Conservation (phyloP, 805 yeast genomes). For the Candida yuanshanica region DNA sequence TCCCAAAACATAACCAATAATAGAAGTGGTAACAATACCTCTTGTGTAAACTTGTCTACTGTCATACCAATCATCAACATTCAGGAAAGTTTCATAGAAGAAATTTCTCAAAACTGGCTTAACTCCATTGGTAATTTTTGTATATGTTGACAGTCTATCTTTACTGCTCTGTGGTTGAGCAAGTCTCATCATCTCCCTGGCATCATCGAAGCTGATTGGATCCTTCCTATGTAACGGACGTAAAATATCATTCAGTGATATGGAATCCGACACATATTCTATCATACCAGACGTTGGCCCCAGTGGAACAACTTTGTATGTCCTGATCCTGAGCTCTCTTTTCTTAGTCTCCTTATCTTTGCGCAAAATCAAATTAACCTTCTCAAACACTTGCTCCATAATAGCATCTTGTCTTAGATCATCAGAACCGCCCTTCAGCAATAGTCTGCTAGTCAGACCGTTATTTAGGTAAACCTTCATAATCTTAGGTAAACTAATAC, state of each 20-base stretch:
- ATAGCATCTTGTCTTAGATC: slow-evolving; percentile 94
- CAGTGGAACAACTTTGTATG: slow-evolving; percentile 85
- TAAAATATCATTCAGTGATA: slow-evolving; percentile 64
- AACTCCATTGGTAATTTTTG: slow-evolving; percentile 42
- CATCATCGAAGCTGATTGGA: slow-evolving; percentile 43
- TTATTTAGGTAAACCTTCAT: slow-evolving; percentile 46
- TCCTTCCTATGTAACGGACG: slow-evolving; percentile 57
- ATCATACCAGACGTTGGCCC: slow-evolving; percentile 86
- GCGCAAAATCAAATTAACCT: slow-evolving; percentile 64
- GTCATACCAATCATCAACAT: slow-evolving; percentile 70
- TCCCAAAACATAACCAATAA: slow-evolving; percentile 84
- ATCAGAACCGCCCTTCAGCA: slow-evolving; percentile 83
- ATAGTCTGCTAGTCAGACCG: slow-evolving; percentile 53
- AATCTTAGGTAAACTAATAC: slow-evolving; percentile 85
- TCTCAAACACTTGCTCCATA: slow-evolving; percentile 94
- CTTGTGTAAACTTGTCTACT: slow-evolving; percentile 60
- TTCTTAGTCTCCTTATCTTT: slow-evolving; percentile 50
- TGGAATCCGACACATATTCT: slow-evolving; percentile 80
- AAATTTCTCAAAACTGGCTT: slow-evolving; percentile 66
- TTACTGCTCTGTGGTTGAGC: slow-evolving; percentile 41
- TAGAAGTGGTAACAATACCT: slow-evolving; percentile 80
- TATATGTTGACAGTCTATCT: slow-evolving; percentile 41
- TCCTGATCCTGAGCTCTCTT: slow-evolving; percentile 59
- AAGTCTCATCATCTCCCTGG: slow-evolving; percentile 58
- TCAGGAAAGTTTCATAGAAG: slow-evolving; percentile 59